Percentiles rank a stretch among this genome's conserved stretches.
These are phyloP conservation scores for Metschnikowia kunwiensis DNA, from an alignment of 805 yeast genomes.

Conservation along the genomic window DNA sequence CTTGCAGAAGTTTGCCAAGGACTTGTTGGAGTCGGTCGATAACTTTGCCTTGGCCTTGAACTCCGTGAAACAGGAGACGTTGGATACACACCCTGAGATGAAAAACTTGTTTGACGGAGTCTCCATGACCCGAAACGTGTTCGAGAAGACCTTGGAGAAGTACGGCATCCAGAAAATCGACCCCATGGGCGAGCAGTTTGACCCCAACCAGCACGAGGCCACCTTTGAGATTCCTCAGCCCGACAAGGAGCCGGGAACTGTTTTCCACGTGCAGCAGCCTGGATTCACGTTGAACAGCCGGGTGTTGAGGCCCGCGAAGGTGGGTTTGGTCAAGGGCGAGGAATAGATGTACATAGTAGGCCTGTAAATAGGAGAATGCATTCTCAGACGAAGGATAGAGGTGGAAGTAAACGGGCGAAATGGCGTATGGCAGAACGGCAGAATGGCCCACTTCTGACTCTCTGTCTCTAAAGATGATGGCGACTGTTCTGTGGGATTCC, in stretches of 20 bases:
- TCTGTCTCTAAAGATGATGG: too few species aligned
- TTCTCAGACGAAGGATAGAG: too few species aligned
- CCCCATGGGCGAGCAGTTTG: constrained; percentile 81
- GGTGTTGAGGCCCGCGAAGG: constrained; percentile 93
- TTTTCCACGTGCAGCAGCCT: constrained; percentile 87
- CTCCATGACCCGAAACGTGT: constrained; percentile 81
- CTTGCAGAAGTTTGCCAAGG: constrained; percentile 86
- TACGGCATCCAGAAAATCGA: constrained; percentile 81
- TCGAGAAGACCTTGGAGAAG: constrained; percentile 74
- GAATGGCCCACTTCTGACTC: too few species aligned
- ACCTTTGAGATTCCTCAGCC: constrained; percentile 84
- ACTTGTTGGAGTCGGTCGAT: constrained; percentile 83
- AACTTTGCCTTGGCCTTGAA: constrained; percentile 83
- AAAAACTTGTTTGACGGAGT: constrained; percentile 82
- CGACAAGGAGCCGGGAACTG: constrained; percentile 87
- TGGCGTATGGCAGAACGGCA: too few species aligned
- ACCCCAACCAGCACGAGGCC: constrained; percentile 92
- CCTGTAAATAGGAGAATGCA: too few species aligned
- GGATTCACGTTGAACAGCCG: constrained; percentile 85
- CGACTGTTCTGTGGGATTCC: too few species aligned
- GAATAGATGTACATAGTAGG: too few species aligned
- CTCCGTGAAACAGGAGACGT: constrained; percentile 63
- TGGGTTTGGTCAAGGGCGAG: constrained; percentile 76
- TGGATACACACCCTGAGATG: constrained; percentile 44
- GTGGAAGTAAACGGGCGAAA: too few species aligned